Percentiles rank a stretch among this genome's conserved stretches.
Conservation (phyloP, 176 grass and related monocot species). For the Cenchrus purpureus region DNA sequence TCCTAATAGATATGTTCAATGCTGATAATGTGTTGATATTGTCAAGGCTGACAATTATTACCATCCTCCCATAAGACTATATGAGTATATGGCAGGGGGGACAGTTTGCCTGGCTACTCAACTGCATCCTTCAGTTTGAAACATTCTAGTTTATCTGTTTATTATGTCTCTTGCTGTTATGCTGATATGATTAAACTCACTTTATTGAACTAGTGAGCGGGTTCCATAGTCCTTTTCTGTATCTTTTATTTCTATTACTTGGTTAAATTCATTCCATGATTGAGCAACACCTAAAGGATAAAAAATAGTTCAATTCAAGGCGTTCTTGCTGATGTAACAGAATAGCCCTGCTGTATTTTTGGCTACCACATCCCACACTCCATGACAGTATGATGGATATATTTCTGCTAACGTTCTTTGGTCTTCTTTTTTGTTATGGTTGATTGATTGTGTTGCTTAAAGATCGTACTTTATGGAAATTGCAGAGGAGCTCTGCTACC, state of each 20-base stretch:
- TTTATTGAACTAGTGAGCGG: neutral
- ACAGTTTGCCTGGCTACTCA: neutral
- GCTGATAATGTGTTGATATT: neutral
- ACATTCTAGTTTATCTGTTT: neutral
- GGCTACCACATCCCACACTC: neutral
- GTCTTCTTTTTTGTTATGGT: neutral
- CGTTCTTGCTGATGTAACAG: slow-evolving; percentile 14
- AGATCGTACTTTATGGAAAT: slow-evolving; percentile 37
- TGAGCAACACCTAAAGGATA: slow-evolving; percentile 16
- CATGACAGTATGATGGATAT: neutral
- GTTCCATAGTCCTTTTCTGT: neutral
- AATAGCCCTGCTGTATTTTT: slow-evolving; percentile 15
- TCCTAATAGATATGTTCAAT: neutral
- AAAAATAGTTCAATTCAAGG: neutral
- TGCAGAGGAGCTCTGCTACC: slow-evolving; percentile 50
- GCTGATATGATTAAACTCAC: slow-evolving; percentile 5
- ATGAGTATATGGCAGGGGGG: neutral
- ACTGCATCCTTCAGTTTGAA: neutral
- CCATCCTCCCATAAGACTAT: slow-evolving; percentile 13
- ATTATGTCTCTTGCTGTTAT: neutral
- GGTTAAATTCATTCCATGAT: neutral
- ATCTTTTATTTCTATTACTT: neutral
- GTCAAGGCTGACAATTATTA: neutral
- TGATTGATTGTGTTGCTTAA: slow-evolving; percentile 23
- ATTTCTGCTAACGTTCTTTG: slow-evolving; percentile 11